These are phyloP conservation scores for Sporothrix schenckii DNA, from an alignment of 2,329 filamentous ascomycete species.

Conservation along the genomic window DNA sequence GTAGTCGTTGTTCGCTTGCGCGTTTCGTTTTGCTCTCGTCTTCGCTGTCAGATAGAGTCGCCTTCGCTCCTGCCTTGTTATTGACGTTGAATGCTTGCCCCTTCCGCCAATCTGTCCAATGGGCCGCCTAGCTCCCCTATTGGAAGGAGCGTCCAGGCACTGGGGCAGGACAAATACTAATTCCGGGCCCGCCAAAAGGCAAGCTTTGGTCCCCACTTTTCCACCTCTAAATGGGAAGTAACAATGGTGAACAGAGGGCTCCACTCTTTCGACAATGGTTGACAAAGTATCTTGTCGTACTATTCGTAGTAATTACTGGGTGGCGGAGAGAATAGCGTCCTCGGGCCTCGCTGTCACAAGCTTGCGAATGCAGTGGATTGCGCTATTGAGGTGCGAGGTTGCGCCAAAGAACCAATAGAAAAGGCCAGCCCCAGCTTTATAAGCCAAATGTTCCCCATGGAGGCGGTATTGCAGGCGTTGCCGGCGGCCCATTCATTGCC, in stretches of 20 bases:
- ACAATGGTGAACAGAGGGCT: not conserved
- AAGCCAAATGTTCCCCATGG: not conserved
- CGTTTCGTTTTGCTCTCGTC: constrained; percentile 9
- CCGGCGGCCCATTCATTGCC: no score
- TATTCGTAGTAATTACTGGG: not conserved
- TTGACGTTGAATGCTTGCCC: constrained; percentile 23
- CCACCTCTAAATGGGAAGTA: not conserved
- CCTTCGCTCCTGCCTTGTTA: constrained; percentile 21
- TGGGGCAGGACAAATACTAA: constrained; percentile 34
- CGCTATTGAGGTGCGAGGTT: not conserved
- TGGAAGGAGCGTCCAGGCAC: not conserved
- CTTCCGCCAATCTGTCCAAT: constrained; percentile 31
- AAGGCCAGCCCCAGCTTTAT: constrained; percentile 2
- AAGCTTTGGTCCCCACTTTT: constrained; percentile 16
- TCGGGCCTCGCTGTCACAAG: constrained; percentile 26
- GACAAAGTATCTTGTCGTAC: no score
- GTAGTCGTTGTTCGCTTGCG: not conserved
- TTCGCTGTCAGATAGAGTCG: constrained; percentile 14
- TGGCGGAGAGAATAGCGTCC: not conserved
- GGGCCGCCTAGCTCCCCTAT: constrained; percentile 19
- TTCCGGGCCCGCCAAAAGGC: constrained; percentile 27
- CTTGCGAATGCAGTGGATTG: not conserved
- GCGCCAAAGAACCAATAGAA: constrained; percentile 7
- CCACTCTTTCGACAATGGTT: no score
- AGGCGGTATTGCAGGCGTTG: not conserved